Base-by-base conservation (phyloP, 306 rosid species). In the Canavalia gladiata region DNA sequence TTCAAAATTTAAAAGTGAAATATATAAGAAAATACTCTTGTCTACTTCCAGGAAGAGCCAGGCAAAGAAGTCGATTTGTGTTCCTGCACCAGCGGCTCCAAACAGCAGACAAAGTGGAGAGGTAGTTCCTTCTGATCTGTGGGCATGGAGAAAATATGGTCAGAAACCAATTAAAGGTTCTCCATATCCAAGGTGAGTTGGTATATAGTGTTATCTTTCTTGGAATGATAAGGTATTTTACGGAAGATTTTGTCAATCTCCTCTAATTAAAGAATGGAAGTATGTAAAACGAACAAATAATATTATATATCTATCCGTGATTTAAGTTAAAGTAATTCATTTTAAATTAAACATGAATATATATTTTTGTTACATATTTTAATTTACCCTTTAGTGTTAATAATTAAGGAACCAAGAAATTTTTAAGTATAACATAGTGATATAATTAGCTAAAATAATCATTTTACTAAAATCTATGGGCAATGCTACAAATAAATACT, bases 131-230 rank as follows among this genome's bases (percentile, higher is more conserved):
- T 93, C 94, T 46, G 97, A 93, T 88, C 87, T 91, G 74, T 93
- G 97, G 97, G 96, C 96, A 39, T 93, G 97, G 97, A 88, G 97
- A 77, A 93, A 93, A 90, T 93, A 93, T 73, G 97, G 97, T 68
- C 97, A 93, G 82, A 93, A 93, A 87, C 97, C 97, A 87, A 93
- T 93, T 78, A 93, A 93, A 93, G 97, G 97, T 56, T 93, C 97
- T 72, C 97, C 97, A 25, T 88, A 88, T 85, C 97, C 97, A 77
- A 93, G 97, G 97, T 90, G 75, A 64, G 31, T 46, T 39, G 2
- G 33, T 18, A 34, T 41, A 25, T 25, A 8, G 10, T 2, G 29
- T 10, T 41, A 72, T 49, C 50, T 63, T 71, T 67, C 67, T 63
- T 2, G 31, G 60, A 55, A 71, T 37, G 49, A 72, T 72, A 72